These are phyloP conservation scores for Fusarium mexicanum DNA, from an alignment of 2,329 filamentous ascomycete species.

Conservation along the genomic window DNA sequence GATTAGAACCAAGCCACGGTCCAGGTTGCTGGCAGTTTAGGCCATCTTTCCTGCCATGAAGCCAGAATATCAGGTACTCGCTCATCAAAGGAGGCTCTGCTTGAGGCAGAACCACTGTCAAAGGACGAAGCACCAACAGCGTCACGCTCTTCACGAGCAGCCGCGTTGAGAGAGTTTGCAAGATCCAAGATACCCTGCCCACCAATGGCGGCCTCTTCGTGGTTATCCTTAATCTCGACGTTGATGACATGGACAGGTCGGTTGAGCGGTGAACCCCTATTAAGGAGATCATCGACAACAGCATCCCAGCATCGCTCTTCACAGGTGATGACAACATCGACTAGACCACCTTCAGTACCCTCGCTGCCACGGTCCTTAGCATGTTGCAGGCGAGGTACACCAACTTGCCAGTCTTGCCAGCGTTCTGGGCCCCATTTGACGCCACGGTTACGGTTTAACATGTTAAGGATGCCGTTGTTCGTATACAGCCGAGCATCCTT, in stretches of 20 bases:
- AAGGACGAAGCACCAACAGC: slow-evolving; percentile 71
- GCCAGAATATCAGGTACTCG: slow-evolving; percentile 90
- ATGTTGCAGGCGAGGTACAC: slow-evolving; percentile 82
- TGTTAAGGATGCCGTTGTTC: slow-evolving; percentile 92
- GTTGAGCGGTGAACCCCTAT: slow-evolving; percentile 86
- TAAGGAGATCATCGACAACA: slow-evolving; percentile 91
- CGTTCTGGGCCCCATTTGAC: slow-evolving; percentile 97
- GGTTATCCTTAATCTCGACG: slow-evolving; percentile 97
- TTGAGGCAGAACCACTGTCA: slow-evolving; percentile 73
- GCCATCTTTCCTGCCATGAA: slow-evolving; percentile 95
- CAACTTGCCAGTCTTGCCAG: slow-evolving; percentile 97
- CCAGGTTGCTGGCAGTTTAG: slow-evolving; percentile 90
- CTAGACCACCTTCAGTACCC: slow-evolving; percentile 87
- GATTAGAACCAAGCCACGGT: slow-evolving; percentile 90
- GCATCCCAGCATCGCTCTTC: slow-evolving; percentile 99
- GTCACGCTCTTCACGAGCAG: slow-evolving; percentile 80
- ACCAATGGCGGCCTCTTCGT: slow-evolving; percentile 92
- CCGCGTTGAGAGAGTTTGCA: slow-evolving; percentile 83
- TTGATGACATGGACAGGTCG: slow-evolving; percentile 97
- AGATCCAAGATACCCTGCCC: slow-evolving; percentile 93
- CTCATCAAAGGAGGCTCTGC: slow-evolving; percentile 86
- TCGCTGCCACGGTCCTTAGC: slow-evolving; percentile 77
- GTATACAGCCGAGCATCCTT: slow-evolving; percentile 91
- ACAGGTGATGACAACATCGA: slow-evolving; percentile 95
- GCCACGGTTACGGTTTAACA: slow-evolving; percentile 90